Conservation (phyloP, 352 stramenopile species). For the Phytophthora kernoviae region DNA sequence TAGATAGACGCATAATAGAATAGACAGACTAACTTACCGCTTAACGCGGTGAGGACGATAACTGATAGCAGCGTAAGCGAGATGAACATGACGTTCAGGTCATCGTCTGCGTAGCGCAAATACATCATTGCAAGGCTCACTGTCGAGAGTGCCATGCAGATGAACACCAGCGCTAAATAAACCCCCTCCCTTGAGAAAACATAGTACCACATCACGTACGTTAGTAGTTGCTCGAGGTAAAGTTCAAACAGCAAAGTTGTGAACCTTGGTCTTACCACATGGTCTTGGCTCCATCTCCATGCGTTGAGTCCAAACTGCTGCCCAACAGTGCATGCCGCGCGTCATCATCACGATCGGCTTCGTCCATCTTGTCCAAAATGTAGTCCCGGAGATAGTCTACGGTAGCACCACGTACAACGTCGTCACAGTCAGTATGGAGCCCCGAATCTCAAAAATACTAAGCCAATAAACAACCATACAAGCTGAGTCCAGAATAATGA, state of each 20-base stretch:
- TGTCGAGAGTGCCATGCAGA: slow-evolving; percentile 38
- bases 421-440: neutral
- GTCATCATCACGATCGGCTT: slow-evolving; percentile 59
- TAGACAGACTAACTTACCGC: slow-evolving; percentile 34
- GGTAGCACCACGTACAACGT: neutral
- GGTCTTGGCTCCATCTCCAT: slow-evolving; percentile 24
- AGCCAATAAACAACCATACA: slow-evolving; percentile 34
- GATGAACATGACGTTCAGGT: slow-evolving; percentile 67
- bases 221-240: neutral
- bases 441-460: neutral
- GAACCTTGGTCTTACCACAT: slow-evolving; percentile 18
- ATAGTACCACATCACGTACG: too few relatives aligned
- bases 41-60: slow-evolving; percentile 53
- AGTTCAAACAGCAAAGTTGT: neutral
- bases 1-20: slow-evolving; percentile 3
- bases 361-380: slow-evolving; percentile 72
- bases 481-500: slow-evolving; percentile 81
- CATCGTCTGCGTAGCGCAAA: slow-evolving; percentile 50
- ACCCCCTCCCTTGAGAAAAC: slow-evolving; percentile 49
- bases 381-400: slow-evolving; percentile 72
- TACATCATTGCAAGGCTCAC: slow-evolving; percentile 59
- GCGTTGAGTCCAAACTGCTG: slow-evolving; percentile 27
- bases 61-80: slow-evolving; percentile 54
- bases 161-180: slow-evolving; percentile 55
- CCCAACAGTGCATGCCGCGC: slow-evolving; percentile 53